phyloP scores from a whole-genome alignment of 345 rosid species.

The Populus tremula region DNA sequence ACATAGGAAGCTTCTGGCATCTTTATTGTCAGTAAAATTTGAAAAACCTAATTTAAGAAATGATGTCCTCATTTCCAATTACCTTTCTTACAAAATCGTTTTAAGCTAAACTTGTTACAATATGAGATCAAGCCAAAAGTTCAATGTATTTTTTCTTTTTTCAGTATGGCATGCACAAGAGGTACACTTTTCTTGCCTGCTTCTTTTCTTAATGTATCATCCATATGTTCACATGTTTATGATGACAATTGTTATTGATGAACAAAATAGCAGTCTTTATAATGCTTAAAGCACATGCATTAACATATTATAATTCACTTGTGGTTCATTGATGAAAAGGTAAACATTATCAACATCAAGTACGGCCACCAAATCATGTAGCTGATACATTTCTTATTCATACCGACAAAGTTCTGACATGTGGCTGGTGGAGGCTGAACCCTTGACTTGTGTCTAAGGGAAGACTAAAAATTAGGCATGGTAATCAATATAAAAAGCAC shows the following conservation, averaged over 20 bases:
- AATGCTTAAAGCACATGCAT: background rate
- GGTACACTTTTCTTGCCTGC: background rate
- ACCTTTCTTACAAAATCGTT: too few species aligned
- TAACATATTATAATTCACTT: background rate
- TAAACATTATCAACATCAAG: background rate
- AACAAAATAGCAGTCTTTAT: background rate
- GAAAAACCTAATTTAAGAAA: too few species aligned
- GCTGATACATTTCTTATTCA: background rate
- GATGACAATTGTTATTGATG: background rate
- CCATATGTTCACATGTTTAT: background rate
- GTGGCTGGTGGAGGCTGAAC: background rate
- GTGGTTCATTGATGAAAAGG: background rate
- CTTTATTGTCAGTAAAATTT: background rate
- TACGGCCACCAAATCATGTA: background rate
- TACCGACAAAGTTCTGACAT: background rate
- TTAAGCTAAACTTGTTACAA: background rate
- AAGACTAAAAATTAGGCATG: background rate
- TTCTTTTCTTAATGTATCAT: background rate
- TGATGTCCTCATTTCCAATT: too few species aligned
- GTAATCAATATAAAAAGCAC: background rate
- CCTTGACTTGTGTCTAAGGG: background rate
- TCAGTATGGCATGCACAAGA: background rate
- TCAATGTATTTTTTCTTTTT: background rate
- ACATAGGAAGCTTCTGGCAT: slow-evolving; percentile 17
- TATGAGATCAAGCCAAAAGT: too few species aligned